Evolutionary conservation across 768 basidiomycete species (phyloP), one percentile per base, ranked within the genome.

Genomic region (Coprinopsis cinerea): DNA sequence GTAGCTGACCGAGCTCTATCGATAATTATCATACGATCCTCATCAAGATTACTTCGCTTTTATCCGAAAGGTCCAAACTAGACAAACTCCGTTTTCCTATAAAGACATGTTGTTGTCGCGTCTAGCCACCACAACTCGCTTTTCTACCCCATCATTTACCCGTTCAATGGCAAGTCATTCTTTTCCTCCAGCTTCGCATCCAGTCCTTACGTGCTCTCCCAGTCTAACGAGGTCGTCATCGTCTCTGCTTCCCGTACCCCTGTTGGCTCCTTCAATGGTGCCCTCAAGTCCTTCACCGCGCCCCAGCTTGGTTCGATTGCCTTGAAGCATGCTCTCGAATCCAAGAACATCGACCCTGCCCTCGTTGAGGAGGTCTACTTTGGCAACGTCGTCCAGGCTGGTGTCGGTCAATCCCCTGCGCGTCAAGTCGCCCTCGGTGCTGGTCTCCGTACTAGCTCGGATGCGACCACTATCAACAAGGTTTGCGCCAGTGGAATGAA

Each of bases 391-490:
- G 82, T 98, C 49, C 95, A 97, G 70, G 96, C 92, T 2, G 93
- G 93, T 59, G 90, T 94, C 45, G 96, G 96, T 37, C 96, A 99
- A 71, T 88, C 88, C 10, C 96, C 96, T n/a, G 96, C 96, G 46
- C 83, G 96, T 56, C 96, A 99, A 68, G 96, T 94, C 48, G 92
- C 85, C n/a, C 82, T 99, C 51, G 77, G 71, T 48, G 79, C 93
- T n/a, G 96, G 96, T 55, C 73, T 96, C 62, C 82, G 77, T 55
- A 66, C 83, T 9, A 77, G 76, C 49, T 94, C 95, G 23, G 96
- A 99, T 71, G 94, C 95, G 18, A 98, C 96, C 30, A 99, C 96
- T 43, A 84, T 99, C 73, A 99, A 99, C 82, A 99, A 99, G 74
- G 96, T 99, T 66, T 99, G 96, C 67, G 96, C 96, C 4, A 93